A percentile compares a stretch with the other conserved stretches of the same genome.
Evolutionary conservation across 768 basidiomycete species (phyloP).

Genomic region (Pleurotus platypus): DNA sequence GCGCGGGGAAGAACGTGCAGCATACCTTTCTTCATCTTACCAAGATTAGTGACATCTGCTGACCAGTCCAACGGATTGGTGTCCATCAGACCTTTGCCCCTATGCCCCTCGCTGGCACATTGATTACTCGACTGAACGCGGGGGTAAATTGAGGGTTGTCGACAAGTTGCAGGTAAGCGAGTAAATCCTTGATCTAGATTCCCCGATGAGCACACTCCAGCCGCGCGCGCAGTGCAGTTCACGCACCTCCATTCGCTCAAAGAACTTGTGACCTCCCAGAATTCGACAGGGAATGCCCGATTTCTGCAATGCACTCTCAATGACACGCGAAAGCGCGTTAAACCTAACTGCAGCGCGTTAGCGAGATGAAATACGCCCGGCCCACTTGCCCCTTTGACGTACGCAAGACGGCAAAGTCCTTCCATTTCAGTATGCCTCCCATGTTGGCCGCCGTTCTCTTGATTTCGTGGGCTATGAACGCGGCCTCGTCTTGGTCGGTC

Average conservation of each 20-base stretch:
- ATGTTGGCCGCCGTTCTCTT: slow-evolving; percentile 71
- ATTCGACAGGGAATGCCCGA: slow-evolving; percentile 76
- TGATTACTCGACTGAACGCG: slow-evolving; percentile 69
- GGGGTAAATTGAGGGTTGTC: slow-evolving; percentile 69
- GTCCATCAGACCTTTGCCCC: slow-evolving; percentile 64
- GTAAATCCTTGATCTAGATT: slow-evolving; percentile 71
- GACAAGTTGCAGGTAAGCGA: slow-evolving; percentile 79
- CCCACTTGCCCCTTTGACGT: slow-evolving; percentile 20
- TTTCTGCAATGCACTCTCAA: slow-evolving; percentile 75
- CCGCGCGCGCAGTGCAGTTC: not conserved
- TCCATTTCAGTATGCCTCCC: slow-evolving; percentile 67
- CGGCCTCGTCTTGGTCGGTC: slow-evolving; percentile 61
- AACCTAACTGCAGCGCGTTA: slow-evolving; percentile 57
- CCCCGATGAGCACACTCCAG: too few species aligned
- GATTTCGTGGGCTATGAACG: slow-evolving; percentile 73
- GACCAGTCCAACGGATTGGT: too few species aligned
- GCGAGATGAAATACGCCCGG: not conserved
- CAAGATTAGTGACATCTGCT: too few species aligned
- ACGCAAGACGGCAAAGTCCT: slow-evolving; percentile 85
- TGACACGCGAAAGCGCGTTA: slow-evolving; percentile 71
- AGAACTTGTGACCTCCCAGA: slow-evolving; percentile 82
- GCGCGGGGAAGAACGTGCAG: too few species aligned
- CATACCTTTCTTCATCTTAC: too few species aligned
- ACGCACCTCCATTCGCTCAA: slow-evolving; percentile 73
- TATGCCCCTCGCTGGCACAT: slow-evolving; percentile 67